Conservation (phyloP, 73 alveolate genomes). For the Paramecium biaurelia region DNA sequence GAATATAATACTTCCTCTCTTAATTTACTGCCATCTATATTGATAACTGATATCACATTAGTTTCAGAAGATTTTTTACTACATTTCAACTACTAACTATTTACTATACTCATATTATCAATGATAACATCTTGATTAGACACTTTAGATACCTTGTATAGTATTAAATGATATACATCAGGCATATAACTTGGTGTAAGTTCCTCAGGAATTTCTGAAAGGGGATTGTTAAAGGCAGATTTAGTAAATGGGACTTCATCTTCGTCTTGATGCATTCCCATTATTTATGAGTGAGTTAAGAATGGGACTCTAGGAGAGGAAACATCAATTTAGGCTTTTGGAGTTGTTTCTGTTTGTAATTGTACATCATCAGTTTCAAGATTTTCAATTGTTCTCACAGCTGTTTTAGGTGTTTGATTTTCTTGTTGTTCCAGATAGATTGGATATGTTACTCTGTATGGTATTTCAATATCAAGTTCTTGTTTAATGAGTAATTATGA, state of each 20-base stretch:
- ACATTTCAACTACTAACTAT: constrained; percentile 23
- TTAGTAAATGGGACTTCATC: neutral
- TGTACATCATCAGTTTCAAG: neutral
- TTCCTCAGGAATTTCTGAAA: constrained; percentile 16
- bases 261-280: constrained; percentile 18
- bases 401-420: neutral
- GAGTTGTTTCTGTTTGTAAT: neutral
- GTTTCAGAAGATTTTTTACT: constrained; percentile 44
- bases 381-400: neutral
- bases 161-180: neutral
- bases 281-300: constrained; percentile 15
- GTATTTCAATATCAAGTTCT: neutral
- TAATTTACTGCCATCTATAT: neutral
- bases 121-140: neutral
- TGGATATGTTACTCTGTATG: neutral
- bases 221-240: neutral
- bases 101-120: constrained; percentile 9
- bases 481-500: neutral
- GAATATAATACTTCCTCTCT: neutral
- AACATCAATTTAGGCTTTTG: constrained; percentile 23
- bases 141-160: neutral
- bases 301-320: constrained; percentile 45
- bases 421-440: neutral
- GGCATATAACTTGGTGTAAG: neutral
- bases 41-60: neutral